These are phyloP conservation scores for Mucor circinelloides DNA, from an alignment of 371 early-diverging fungal genomes.

Conservation along the genomic window DNA sequence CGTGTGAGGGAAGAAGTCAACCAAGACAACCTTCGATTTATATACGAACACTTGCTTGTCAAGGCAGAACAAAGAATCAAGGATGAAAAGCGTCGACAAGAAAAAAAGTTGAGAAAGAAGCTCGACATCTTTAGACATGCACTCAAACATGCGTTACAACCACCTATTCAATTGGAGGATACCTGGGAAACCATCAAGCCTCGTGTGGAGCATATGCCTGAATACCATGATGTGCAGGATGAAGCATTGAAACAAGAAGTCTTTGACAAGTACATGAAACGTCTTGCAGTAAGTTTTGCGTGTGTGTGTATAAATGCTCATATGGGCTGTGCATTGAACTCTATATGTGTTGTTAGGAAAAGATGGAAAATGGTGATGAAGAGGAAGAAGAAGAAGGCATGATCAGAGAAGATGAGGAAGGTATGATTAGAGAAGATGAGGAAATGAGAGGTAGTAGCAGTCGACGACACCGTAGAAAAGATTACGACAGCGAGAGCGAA, in stretches of 20 bases:
- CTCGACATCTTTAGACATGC: slow-evolving; percentile 76
- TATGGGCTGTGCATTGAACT: neutral
- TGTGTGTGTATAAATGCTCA: neutral
- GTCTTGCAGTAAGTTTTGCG: slow-evolving; percentile 58
- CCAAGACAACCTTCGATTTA: slow-evolving; percentile 24
- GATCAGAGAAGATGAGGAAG: slow-evolving; percentile 39
- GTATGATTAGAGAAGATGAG: slow-evolving; percentile 27
- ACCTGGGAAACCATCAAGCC: slow-evolving; percentile 73
- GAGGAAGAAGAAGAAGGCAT: slow-evolving; percentile 42
- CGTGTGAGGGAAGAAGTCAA: slow-evolving; percentile 16
- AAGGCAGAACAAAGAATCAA: slow-evolving; percentile 67
- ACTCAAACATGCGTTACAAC: slow-evolving; percentile 63
- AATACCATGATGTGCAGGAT: slow-evolving; percentile 69
- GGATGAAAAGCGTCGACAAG: slow-evolving; percentile 77
- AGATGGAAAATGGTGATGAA: slow-evolving; percentile 29
- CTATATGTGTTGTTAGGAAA: slow-evolving; percentile 24
- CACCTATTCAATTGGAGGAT: slow-evolving; percentile 59
- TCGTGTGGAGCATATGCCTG: slow-evolving; percentile 55
- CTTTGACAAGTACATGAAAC: slow-evolving; percentile 73
- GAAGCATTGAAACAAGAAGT: slow-evolving; percentile 67
- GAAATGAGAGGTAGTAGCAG: slow-evolving; percentile 10
- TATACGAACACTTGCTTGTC: slow-evolving; percentile 36
- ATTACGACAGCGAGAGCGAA: slow-evolving; percentile 29
- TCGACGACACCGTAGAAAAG: slow-evolving; percentile 26
- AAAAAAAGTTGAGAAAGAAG: slow-evolving; percentile 67